A percentile compares a stretch with the other conserved stretches of the same genome.
Evolutionary conservation across 768 basidiomycete genomes (phyloP).

Genomic region (Erythrobasidium yunnanense): DNA sequence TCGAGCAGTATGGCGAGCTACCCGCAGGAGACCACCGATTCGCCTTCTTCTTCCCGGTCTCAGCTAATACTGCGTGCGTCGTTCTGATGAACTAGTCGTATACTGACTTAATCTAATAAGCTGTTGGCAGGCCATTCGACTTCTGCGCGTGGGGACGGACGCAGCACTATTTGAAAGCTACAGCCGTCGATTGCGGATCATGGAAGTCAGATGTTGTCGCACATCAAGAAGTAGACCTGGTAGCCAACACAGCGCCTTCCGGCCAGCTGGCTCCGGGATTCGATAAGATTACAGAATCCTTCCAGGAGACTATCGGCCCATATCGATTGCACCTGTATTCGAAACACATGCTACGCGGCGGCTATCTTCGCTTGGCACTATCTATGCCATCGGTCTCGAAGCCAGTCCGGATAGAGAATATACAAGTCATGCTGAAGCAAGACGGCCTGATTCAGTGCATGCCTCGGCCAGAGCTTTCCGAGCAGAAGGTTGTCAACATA

Average conservation of each 20-base stretch:
- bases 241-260: not conserved
- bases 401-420: not conserved
- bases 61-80: conserved; percentile 15
- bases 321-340: not conserved
- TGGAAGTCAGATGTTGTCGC: conserved; percentile 2
- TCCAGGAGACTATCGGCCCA: not conserved
- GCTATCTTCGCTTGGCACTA: conserved; percentile 8
- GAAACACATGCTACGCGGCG: conserved; percentile 13
- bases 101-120: not conserved
- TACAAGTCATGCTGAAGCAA: conserved; percentile 1
- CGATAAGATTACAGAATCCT: conserved; percentile 1
- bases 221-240: not conserved
- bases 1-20: not conserved
- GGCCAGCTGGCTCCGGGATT: conserved; percentile 8
- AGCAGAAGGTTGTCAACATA: not conserved
- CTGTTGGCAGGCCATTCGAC: not conserved
- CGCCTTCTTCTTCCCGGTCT: not conserved
- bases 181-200: not conserved
- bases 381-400: not conserved
- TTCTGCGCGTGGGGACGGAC: not conserved
- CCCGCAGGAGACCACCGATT: conserved; percentile 7
- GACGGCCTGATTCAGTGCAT: conserved; percentile 15
- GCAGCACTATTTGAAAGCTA: not conserved
- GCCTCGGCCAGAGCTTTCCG: not conserved
- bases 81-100: not conserved